Conservation (phyloP, 2,329 filamentous ascomycete species). For the Nigrospora sphaerica region DNA sequence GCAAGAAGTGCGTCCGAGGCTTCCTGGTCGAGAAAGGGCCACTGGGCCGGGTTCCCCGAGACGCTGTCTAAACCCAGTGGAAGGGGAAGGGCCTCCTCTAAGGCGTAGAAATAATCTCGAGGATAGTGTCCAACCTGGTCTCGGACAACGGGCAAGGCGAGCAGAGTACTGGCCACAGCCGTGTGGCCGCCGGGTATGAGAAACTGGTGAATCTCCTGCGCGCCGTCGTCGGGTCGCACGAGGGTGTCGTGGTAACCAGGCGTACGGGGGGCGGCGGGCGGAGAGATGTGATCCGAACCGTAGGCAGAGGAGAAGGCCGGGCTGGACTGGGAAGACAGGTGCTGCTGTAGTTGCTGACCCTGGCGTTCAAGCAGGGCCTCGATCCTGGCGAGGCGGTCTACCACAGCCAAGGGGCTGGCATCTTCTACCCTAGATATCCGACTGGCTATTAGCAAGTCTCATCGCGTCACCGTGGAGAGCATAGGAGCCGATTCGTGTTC, state of each 20-base stretch:
- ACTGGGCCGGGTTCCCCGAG: slow-evolving; percentile 12
- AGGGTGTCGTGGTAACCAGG: slow-evolving; percentile 10
- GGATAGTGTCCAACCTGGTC: slow-evolving; percentile 24
- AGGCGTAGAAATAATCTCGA: slow-evolving; percentile 23
- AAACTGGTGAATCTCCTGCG: slow-evolving; percentile 24
- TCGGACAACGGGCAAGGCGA: slow-evolving; percentile 24
- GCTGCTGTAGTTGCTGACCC: slow-evolving; percentile 17
- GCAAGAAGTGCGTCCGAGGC: slow-evolving; percentile 17
- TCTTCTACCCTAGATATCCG: slow-evolving; percentile 21
- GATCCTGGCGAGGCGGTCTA: slow-evolving; percentile 29
- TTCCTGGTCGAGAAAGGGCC: slow-evolving; percentile 18
- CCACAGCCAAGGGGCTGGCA: slow-evolving; percentile 23
- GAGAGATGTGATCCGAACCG: slow-evolving; percentile 14
- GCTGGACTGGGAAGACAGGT: slow-evolving; percentile 13
- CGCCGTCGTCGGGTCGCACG: slow-evolving; percentile 9
- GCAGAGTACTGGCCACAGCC: slow-evolving; percentile 23
- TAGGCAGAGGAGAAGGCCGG: slow-evolving; percentile 14
- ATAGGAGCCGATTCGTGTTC: slow-evolving; percentile 22
- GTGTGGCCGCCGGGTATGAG: slow-evolving; percentile 27
- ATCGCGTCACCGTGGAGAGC: slow-evolving; percentile 32
- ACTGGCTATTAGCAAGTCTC: slow-evolving; percentile 23
- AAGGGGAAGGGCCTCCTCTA: slow-evolving; percentile 24
- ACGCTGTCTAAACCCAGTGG: slow-evolving; percentile 21
- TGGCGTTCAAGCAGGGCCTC: slow-evolving; percentile 25
- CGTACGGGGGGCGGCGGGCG: slow-evolving; percentile 8